A percentile compares a stretch with the other conserved stretches of the same genome.
Conservation (phyloP, 345 rosid genomes). For the Raphanus raphanistrum region DNA sequence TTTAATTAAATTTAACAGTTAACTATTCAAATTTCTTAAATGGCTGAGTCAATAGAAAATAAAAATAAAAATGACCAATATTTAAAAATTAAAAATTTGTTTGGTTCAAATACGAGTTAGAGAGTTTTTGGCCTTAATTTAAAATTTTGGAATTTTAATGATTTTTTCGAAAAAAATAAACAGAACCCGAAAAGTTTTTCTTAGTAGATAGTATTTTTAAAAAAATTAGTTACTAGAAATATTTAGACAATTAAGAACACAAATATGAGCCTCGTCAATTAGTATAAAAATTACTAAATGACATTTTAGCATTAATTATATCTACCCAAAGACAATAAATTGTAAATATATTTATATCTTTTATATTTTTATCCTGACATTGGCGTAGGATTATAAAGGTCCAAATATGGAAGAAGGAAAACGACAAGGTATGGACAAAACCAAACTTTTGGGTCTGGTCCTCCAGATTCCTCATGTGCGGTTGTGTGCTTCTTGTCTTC, state of each 20-base stretch:
- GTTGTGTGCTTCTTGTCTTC: slow-evolving; percentile 31
- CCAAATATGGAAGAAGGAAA: slow-evolving; percentile 29
- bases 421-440: slow-evolving; percentile 40
- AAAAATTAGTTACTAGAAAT: not conserved
- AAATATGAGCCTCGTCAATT: not conserved
- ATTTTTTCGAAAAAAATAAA: too few relatives aligned
- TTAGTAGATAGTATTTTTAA: not conserved
- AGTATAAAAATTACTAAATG: not conserved
- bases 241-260: not conserved
- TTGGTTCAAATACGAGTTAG: too few relatives aligned
- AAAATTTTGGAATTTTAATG: too few relatives aligned
- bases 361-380: not conserved
- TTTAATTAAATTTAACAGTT: too few relatives aligned
- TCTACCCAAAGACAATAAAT: not conserved
- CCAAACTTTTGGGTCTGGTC: slow-evolving; percentile 33
- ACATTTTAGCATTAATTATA: not conserved
- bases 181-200: not conserved
- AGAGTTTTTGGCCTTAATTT: too few relatives aligned
- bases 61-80: too few relatives aligned
- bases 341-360: not conserved
- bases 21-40: too few relatives aligned
- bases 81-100: too few relatives aligned
- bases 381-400: not conserved
- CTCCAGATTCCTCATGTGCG: slow-evolving; percentile 30
- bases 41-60: too few relatives aligned